Evolutionary conservation across 768 basidiomycete species (phyloP).

Genomic region (Lactarius sp.): DNA sequence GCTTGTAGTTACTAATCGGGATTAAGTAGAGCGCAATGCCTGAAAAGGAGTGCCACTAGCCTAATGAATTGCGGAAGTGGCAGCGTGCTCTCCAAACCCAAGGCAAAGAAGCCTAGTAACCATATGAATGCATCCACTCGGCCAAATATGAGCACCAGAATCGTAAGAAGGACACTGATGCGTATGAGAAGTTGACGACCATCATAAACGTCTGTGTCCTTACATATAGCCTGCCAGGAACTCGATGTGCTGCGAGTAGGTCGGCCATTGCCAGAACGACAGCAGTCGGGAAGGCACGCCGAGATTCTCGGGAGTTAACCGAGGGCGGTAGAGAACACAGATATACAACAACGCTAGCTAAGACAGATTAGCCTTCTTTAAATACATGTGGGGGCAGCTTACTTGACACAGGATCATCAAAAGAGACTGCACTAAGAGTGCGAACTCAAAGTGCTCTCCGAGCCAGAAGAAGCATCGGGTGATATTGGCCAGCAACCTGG

Average conservation of each 20-base stretch:
- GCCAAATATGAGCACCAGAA: slow-evolving; percentile 70
- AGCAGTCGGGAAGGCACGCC: slow-evolving; percentile 60
- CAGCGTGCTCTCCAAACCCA: slow-evolving; percentile 82
- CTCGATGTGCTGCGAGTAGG: slow-evolving; percentile 74
- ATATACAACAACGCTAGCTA: slow-evolving; percentile 78
- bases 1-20: slow-evolving; percentile 63
- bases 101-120: slow-evolving; percentile 66
- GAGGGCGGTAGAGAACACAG: slow-evolving; percentile 68
- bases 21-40: slow-evolving; percentile 4
- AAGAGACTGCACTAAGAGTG: slow-evolving; percentile 74
- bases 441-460: slow-evolving; percentile 69
- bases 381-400: slow-evolving; percentile 23
- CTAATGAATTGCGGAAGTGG: slow-evolving; percentile 82
- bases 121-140: slow-evolving; percentile 55
- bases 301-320: slow-evolving; percentile 52
- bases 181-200: slow-evolving; percentile 1
- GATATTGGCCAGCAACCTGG: slow-evolving; percentile 75
- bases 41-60: slow-evolving; percentile 33
- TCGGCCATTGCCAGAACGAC: slow-evolving; percentile 83
- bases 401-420: slow-evolving; percentile 86
- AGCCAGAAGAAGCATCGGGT: slow-evolving; percentile 91
- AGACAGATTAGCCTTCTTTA: slow-evolving; percentile 22
- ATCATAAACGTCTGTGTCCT: slow-evolving; percentile 24
- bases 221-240: slow-evolving; percentile 78
- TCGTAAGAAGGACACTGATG: slow-evolving; percentile 57